A percentile compares a stretch with the other conserved stretches of the same genome.
Evolutionary conservation across 352 stramenopile species (phyloP).

Genomic region (Phytophthora nicotianae): DNA sequence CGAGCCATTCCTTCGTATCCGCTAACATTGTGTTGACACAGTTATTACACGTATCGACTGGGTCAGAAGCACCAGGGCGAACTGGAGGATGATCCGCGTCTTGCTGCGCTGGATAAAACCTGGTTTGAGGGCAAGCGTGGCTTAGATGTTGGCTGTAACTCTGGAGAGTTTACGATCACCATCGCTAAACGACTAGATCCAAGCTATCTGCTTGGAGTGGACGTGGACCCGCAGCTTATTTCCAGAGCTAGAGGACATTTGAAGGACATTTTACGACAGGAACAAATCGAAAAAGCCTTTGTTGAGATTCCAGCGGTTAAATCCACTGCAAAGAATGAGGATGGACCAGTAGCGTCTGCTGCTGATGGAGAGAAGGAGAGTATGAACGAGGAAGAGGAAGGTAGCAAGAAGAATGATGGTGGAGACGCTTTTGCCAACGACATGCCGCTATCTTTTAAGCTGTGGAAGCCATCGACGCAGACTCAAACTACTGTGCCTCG

Average conservation of each 20-base stretch:
- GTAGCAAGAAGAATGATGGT: constrained; percentile 5
- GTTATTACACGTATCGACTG: constrained; percentile 82
- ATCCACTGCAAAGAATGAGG: constrained; percentile 5
- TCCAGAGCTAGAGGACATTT: constrained; percentile 60
- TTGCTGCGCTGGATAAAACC: constrained; percentile 56
- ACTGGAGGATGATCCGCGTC: constrained; percentile 63
- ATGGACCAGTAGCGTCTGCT: background rate
- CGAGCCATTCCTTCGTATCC: background rate
- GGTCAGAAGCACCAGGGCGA: constrained; percentile 56
- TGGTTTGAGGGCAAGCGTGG: constrained; percentile 75
- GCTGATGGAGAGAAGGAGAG: constrained; percentile 6
- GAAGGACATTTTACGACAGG: constrained; percentile 66
- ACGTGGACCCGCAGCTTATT: constrained; percentile 75
- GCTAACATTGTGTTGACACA: constrained; percentile 23
- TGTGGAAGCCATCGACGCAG: constrained; percentile 67
- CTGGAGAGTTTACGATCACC: constrained; percentile 75
- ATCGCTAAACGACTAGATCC: constrained; percentile 64
- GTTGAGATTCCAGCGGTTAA: constrained; percentile 40
- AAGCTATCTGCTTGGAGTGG: constrained; percentile 67
- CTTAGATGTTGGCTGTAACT: constrained; percentile 85
- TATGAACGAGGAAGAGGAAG: constrained; percentile 3
- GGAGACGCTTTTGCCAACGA: constrained; percentile 45
- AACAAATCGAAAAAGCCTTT: constrained; percentile 63
- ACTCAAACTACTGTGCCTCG: constrained; percentile 35
- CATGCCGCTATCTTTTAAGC: constrained; percentile 66